A percentile compares a stretch with the other conserved stretches of the same genome.
phyloP scores from a whole-genome alignment of 2,329 filamentous ascomycete genomes.

The Huntiella bhutanensis region DNA sequence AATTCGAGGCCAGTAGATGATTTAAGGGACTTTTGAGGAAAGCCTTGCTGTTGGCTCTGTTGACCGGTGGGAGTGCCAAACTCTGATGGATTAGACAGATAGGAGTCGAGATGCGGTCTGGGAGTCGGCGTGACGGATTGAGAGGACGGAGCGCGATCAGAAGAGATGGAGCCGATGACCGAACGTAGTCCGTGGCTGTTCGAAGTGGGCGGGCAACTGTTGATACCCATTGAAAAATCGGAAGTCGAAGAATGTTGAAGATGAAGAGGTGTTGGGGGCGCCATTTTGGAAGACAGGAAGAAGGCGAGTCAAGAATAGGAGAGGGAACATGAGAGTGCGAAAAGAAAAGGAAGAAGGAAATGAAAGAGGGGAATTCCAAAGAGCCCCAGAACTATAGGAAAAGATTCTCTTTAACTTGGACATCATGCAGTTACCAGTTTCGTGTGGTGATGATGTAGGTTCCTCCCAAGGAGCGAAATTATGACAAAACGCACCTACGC shows the following conservation, averaged over 20 bases:
- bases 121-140: background rate
- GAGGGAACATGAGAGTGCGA: background rate
- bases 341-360: background rate
- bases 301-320: background rate
- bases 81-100: too few species aligned
- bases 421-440: too few species aligned
- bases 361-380: background rate
- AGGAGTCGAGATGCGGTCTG: background rate
- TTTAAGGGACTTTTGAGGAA: background rate
- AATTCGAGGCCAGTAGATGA: slow-evolving; percentile 7
- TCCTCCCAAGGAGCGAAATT: too few species aligned
- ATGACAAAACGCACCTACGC: too few species aligned
- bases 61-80: too few species aligned
- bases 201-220: background rate
- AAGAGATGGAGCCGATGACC: background rate
- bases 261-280: background rate
- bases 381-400: too few species aligned
- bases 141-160: background rate
- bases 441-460: too few species aligned
- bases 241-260: background rate
- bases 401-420: too few species aligned
- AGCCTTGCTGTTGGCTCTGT: background rate
- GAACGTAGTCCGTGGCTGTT: background rate
- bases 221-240: background rate
- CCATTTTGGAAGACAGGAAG: background rate